Conservation (phyloP, 257 asterid species). For the Solanum sitiens region DNA sequence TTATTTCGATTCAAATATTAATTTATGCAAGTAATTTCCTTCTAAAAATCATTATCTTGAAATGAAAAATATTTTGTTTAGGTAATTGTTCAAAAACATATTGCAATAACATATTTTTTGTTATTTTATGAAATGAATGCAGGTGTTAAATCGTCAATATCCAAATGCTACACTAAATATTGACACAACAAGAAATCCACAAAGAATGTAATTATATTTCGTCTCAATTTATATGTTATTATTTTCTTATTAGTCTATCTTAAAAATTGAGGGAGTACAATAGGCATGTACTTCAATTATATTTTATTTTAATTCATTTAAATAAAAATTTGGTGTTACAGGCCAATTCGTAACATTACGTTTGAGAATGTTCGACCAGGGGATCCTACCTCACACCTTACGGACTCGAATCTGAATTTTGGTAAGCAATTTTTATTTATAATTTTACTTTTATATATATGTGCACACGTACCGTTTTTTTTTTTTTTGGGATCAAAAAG, state of each 20-base stretch:
- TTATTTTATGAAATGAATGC: background rate
- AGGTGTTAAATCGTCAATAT: background rate
- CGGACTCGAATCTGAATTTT: background rate
- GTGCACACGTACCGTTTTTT: background rate
- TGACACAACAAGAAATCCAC: background rate
- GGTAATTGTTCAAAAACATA: background rate
- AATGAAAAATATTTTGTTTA: background rate
- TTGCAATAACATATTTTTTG: no score
- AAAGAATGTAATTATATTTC: background rate
- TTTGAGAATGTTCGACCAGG: background rate
- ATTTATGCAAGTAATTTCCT: background rate
- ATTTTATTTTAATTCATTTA: background rate
- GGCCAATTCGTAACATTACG: background rate
- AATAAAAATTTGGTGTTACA: background rate
- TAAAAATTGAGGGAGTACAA: background rate
- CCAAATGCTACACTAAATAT: background rate
- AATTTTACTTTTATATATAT: no score
- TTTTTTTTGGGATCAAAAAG: no score
- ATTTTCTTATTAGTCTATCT: no score
- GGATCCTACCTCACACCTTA: background rate
- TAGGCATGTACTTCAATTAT: background rate
- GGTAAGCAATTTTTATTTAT: background rate
- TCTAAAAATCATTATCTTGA: no score
- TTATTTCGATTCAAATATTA: no score
- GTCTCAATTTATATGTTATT: background rate